Base-by-base conservation (phyloP, 106 monocot species). In the Iris macrosiphon region DNA sequence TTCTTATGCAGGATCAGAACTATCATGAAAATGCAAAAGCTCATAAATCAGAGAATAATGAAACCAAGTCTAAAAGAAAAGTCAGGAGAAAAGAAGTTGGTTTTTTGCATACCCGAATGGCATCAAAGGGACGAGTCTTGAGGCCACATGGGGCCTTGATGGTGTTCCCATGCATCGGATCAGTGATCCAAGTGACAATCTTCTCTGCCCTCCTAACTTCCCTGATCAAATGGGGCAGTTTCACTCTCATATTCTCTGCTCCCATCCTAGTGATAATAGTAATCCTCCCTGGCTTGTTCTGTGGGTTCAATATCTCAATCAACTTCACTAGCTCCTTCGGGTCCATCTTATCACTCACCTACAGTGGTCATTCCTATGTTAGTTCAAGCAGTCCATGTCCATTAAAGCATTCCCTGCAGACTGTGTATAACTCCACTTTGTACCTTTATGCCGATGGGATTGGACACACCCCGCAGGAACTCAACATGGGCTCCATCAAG, bases 331-430 rank as follows among this genome's bases (percentile, higher is more conserved):
- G 57, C 39, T 57, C 57, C 35, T 26, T 57, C 40, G 63, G 50
- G 39, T 63, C 63, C 63, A 63, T 63, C 49, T 63, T 63, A 18
- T 63, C 63, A 51, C 63, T 63, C 31, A 51, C 51, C 63, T 63
- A 40, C 39, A 39, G 25, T 9, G 10, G 6, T 2, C 7, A 19
- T 2, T 55, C 11, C 24, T 1, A 4, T 24, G 25, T 57, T 35
- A 57, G n/a, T 40, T 18, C 20, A 57, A 40, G 25, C 17, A 19
- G 2, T 7, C 7, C 13, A 34, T 20, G 19, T n/a, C n/a, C n/a
- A n/a, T n/a, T n/a, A n/a, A n/a, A n/a, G n/a, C n/a, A n/a, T n/a
- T n/a, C n/a, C n/a, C n/a, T n/a, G n/a, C n/a, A n/a, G n/a, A n/a
- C n/a, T n/a, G n/a, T n/a, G n/a, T n/a, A n/a, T n/a, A n/a, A n/a